phyloP scores from a whole-genome alignment of 768 basidiomycete species.

The Lenzites betulinus region DNA sequence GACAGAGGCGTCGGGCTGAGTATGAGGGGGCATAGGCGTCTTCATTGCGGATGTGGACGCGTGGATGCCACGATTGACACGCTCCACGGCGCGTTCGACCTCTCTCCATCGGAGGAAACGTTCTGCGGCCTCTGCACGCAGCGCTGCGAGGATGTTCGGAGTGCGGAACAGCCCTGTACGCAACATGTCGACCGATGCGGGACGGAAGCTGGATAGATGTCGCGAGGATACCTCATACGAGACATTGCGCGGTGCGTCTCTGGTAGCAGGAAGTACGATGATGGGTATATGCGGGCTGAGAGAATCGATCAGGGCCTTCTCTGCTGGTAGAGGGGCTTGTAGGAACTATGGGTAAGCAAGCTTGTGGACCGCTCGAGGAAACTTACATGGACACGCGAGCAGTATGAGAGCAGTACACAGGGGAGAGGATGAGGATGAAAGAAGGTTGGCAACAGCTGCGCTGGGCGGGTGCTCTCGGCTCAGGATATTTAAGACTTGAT shows the following conservation, averaged over 20 bases:
- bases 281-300: constrained; percentile 59
- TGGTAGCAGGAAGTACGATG: constrained; percentile 46
- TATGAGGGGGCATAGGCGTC: constrained; percentile 13
- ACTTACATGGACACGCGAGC: constrained; percentile 50
- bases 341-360: background rate
- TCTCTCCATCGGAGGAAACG: constrained; percentile 75
- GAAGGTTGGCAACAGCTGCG: constrained; percentile 48
- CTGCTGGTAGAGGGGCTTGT: constrained; percentile 34
- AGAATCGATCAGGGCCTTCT: constrained; percentile 49
- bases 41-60: background rate
- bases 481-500: constrained; percentile 51
- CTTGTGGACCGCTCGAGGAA: background rate
- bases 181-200: constrained; percentile 51
- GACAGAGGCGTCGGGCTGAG: constrained; percentile 1
- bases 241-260: background rate
- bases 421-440: constrained; percentile 59
- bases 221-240: constrained; percentile 15
- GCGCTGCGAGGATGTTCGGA: constrained; percentile 56
- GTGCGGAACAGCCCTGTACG: constrained; percentile 64
- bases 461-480: constrained; percentile 56
- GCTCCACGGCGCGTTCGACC: constrained; percentile 57
- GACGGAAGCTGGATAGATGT: constrained; percentile 52
- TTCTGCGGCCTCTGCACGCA: constrained; percentile 67
- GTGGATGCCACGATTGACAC: constrained; percentile 34
- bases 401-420: constrained; percentile 63